Conservation (phyloP, 73 alveolate genomes). For the Blepharisma stoltei region DNA sequence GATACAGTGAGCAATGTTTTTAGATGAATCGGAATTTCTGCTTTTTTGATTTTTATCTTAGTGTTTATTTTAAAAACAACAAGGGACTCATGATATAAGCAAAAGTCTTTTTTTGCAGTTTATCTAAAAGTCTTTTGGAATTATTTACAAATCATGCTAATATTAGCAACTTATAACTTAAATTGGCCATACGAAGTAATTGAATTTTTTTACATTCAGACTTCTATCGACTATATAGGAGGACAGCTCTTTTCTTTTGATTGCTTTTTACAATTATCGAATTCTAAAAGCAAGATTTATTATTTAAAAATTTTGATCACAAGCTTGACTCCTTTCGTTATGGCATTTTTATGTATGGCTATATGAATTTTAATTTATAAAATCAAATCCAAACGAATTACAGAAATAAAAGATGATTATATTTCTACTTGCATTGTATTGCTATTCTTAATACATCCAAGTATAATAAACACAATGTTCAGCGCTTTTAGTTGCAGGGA, state of each 20-base stretch:
- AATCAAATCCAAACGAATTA: neutral
- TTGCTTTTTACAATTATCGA: neutral
- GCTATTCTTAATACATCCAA: conserved; percentile 31
- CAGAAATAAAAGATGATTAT: neutral
- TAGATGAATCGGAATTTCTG: neutral
- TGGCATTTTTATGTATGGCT: neutral
- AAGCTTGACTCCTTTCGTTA: neutral
- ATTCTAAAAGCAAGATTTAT: neutral
- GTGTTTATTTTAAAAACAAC: neutral
- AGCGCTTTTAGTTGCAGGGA: conserved; percentile 15
- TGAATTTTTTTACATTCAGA: neutral
- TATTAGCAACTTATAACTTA: neutral
- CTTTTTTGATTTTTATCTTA: neutral
- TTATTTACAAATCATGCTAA: conserved; percentile 18
- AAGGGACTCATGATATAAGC: neutral
- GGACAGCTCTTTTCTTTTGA: neutral
- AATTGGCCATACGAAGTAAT: conserved; percentile 20
- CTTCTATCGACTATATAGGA: neutral
- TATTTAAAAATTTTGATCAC: neutral
- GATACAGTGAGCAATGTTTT: neutral
- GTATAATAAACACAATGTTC: conserved; percentile 29
- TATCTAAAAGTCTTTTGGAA: conserved; percentile 16
- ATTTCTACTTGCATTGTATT: conserved; percentile 29
- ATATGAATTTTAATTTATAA: neutral
- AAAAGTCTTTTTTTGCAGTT: neutral